phyloP scores from a whole-genome alignment of 768 basidiomycete species.

The Tylopilus balloui region DNA sequence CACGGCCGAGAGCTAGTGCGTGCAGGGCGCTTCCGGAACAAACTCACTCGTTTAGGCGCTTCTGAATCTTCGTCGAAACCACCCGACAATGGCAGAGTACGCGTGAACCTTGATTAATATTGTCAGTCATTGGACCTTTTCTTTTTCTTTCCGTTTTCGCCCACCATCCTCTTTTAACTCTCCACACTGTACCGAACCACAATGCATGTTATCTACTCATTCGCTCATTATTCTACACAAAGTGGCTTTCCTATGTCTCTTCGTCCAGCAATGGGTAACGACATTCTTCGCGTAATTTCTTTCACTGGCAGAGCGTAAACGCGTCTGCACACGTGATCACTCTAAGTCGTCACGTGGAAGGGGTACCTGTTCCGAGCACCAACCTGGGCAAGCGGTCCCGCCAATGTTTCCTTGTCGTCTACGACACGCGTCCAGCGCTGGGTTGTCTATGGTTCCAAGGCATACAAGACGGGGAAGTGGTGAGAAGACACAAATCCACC shows the following conservation, averaged over 20 bases:
- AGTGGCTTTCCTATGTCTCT: slow-evolving; percentile 2
- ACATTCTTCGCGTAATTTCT: neutral
- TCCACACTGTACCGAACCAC: slow-evolving; percentile 25
- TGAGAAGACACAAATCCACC: neutral
- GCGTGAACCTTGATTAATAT: slow-evolving; percentile 33
- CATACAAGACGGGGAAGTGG: neutral
- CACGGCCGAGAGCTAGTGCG: slow-evolving; percentile 23
- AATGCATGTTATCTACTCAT: slow-evolving; percentile 22
- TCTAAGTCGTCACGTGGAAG: slow-evolving; percentile 22
- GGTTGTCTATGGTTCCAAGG: neutral
- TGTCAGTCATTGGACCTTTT: slow-evolving; percentile 17
- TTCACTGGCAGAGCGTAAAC: too few relatives aligned
- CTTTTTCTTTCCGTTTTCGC: neutral
- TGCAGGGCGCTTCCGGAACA: slow-evolving; percentile 28
- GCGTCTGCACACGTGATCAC: slow-evolving; percentile 18
- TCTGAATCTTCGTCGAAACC: slow-evolving; percentile 28
- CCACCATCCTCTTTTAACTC: slow-evolving; percentile 15
- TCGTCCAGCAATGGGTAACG: slow-evolving; percentile 7
- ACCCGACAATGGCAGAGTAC: slow-evolving; percentile 33
- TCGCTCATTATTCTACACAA: slow-evolving; percentile 8
- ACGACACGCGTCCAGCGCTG: slow-evolving; percentile 2
- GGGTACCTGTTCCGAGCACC: neutral
- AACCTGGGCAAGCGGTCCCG: slow-evolving; percentile 3
- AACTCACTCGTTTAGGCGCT: slow-evolving; percentile 24
- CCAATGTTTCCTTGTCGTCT: slow-evolving; percentile 3